Evolutionary conservation across 2,329 filamentous ascomycete genomes (phyloP), one percentile per base, ranked within the genome.

Genomic region (Cercospora citrullina): DNA sequence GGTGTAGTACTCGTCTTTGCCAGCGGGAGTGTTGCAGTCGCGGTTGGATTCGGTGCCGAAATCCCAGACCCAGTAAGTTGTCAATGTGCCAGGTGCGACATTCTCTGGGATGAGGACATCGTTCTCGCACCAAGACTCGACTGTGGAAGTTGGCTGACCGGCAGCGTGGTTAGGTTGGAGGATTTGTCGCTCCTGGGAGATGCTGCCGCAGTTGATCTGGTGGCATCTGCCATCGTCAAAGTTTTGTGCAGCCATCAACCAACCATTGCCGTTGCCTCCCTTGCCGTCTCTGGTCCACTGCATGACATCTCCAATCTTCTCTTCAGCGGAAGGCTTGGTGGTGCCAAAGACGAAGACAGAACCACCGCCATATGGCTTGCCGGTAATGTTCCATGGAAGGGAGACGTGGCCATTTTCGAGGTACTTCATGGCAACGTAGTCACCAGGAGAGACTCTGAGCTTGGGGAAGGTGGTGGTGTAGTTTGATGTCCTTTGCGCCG

Each of bases 1-100:
- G 4, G 84, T 87, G 77, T 89, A 89, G 73, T 83, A 86, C 76
- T 89, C 84, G 70, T 85, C 82, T 70, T 84, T 85, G 70, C 80
- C 80, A 9, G 85, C 72, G 0, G 79, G 79, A 23, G 79, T 75
- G 18, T 79, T 84, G 71, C 80, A 81, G 28, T 86, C 73, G 77
- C 79, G 45, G 75, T 77, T 75, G 8, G 77, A 68, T 6, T 71
- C 73, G 14, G 87, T 89, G 2, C 90, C 90, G 92, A 93, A 99
- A 79, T 96, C 91, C 95, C 95, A 98, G 57, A 97, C 90, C 94
- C 94, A 98, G 84, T 97, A 96, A 62, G 97, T 81, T 3, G 93
- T 94, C 78, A 94, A 92, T 30, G 85, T 85, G 55, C 88, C 88
- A 9, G 83, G 79, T n/a, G 85, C 79, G 58, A 88, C 82, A 73